Evolutionary conservation across 2,329 filamentous ascomycete species (phyloP), one percentile per base, ranked within the genome.

Genomic region (Sporothrix pallida): DNA sequence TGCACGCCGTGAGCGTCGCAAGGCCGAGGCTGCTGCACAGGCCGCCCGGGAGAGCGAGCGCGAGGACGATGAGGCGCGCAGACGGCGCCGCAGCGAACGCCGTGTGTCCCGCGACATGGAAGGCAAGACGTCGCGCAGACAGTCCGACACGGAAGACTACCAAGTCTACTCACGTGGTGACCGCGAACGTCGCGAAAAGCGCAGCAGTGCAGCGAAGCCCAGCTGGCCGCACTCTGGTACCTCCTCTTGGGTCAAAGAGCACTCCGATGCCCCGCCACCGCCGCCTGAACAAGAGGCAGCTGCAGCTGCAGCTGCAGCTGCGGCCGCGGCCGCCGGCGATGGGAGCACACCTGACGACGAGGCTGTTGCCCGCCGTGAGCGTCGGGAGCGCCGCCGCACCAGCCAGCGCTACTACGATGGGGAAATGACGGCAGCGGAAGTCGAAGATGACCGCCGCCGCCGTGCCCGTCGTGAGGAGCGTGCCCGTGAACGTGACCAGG

Each of bases 191-290:
- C 75, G 79, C 72, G 76, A 77, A 74, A 74, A 79, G 75, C 77
- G 50, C 70, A 58, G 42, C 67, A 65, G 67, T 37, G 65, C 15
- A 13, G 48, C n/a, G 31, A 81, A 78, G 70, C 75, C 84, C 9
- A 83, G 83, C 10, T 91, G 89, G 89, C 89, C 89, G 20, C 87
- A 90, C 78, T 90, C 87, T 7, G 89, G 89, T 37, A 91, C 89
- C 0, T 88, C 87, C 9, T 90, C 88, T 0, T 91, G 89, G 89
- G 89, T 91, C 4, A 90, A 90, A 80, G 88, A 91, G 13, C 86
- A 90, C 77, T 88, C 86, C 1, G 89, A 90, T 76, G 88, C 88
- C 2, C 87, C 87, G 1, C 88, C 88, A 2, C 88, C 89, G 1
- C 88, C 87, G 0, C 84, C 85, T 0, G 82, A 83, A n/a, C 50